Evolutionary conservation across 2,329 filamentous ascomycete genomes (phyloP).

Genomic region (Aspergillus japonicus): DNA sequence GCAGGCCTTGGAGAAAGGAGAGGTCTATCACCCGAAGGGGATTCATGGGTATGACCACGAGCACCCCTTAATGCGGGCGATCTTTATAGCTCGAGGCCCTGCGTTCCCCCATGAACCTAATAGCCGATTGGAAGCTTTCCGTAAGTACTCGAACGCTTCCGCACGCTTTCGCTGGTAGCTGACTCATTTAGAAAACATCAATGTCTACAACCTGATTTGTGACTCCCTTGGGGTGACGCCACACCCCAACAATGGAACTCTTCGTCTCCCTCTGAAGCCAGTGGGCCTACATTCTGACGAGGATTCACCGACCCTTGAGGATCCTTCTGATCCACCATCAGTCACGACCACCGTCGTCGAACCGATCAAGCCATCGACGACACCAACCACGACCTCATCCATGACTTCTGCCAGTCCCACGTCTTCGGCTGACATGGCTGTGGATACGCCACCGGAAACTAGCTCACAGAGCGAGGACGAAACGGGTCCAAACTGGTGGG

Average conservation of each 20-base stretch:
- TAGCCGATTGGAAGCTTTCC: conserved; percentile 76
- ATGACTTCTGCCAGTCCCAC: neutral
- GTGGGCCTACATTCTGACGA: conserved; percentile 47
- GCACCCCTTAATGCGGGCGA: conserved; percentile 91
- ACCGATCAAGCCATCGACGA: neutral
- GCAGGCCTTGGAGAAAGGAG: conserved; percentile 61
- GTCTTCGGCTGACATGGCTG: neutral
- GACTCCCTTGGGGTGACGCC: conserved; percentile 76
- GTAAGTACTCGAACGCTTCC: conserved; percentile 53
- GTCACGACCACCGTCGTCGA: neutral
- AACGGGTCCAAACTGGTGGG: conserved; percentile 32
- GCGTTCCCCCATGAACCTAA: conserved; percentile 85
- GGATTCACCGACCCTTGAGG: conserved; percentile 30
- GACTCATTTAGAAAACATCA: conserved; percentile 70
- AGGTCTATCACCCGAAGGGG: conserved; percentile 75
- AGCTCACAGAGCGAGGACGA: conserved; percentile 23
- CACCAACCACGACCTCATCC: neutral
- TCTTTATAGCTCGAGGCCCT: conserved; percentile 88
- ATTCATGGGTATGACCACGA: conserved; percentile 95
- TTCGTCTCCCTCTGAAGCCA: conserved; percentile 52
- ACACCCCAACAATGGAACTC: conserved; percentile 80
- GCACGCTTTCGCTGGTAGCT: neutral
- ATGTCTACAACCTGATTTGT: conserved; percentile 93
- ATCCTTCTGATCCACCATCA: conserved; percentile 35
- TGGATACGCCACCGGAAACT: conserved; percentile 1